Conservation (phyloP, 1,284 basidiomycete genomes). For the Cutaneotrichosporon daszewskae region DNA sequence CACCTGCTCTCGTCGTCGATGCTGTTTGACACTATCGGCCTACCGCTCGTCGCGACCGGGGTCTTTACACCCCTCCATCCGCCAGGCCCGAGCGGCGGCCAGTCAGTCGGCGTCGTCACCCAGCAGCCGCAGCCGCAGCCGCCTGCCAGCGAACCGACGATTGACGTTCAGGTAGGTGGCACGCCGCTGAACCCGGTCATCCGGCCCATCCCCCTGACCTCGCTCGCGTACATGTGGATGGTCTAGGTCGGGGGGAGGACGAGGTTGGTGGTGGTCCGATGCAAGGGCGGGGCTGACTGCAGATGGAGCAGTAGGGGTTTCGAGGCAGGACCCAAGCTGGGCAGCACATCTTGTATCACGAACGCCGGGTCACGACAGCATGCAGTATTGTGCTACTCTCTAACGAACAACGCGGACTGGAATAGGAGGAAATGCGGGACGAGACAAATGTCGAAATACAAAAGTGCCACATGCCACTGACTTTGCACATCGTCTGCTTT, state of each 20-base stretch:
- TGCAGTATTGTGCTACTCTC: not conserved
- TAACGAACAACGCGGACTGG: too few relatives aligned
- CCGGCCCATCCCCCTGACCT: conserved; percentile 14
- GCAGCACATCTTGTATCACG: not conserved
- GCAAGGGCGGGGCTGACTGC: not conserved
- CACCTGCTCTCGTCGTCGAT: conserved; percentile 11
- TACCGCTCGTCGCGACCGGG: conserved; percentile 13
- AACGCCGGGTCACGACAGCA: too few relatives aligned
- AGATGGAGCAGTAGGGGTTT: not conserved
- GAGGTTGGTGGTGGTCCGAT: too few relatives aligned
- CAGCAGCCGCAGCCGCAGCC: not conserved
- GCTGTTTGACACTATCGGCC: conserved; percentile 16
- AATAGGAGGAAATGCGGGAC: too few relatives aligned
- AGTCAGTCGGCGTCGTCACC: too few relatives aligned
- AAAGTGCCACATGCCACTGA: not conserved
- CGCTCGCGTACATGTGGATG: conserved; percentile 11
- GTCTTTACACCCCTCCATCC: conserved; percentile 10
- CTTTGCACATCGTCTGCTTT: not conserved
- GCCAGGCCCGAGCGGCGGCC: not conserved
- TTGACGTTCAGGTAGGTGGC: conserved; percentile 21
- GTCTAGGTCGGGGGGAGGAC: too few relatives aligned
- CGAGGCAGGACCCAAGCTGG: not conserved
- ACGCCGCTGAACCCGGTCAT: conserved; percentile 9
- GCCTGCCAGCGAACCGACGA: conserved; percentile 5
- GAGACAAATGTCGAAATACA: too few relatives aligned